Percentiles rank a stretch among this genome's conserved stretches.
phyloP scores from a whole-genome alignment of 2,329 filamentous ascomycete species.

The Cryphonectria radicalis region DNA sequence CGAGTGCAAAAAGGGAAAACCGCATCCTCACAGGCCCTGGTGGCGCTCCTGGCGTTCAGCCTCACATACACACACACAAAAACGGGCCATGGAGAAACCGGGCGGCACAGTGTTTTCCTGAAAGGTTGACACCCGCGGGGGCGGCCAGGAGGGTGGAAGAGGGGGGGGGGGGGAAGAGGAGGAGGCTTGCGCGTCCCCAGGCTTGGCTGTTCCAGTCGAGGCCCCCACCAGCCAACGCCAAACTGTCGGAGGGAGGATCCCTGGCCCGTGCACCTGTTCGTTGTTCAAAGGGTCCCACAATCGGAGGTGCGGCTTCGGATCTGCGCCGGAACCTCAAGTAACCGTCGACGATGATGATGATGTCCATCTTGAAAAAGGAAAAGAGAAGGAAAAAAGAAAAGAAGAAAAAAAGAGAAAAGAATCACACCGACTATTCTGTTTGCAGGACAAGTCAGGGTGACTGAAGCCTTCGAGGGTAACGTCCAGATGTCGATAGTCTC shows the following conservation, averaged over 20 bases:
- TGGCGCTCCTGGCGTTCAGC: background rate
- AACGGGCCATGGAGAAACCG: background rate
- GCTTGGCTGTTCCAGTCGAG: constrained; percentile 10
- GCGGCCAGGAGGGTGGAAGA: background rate
- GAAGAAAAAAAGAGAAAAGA: too few species aligned
- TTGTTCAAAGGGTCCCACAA: background rate
- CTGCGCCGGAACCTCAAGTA: background rate
- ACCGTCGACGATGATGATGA: background rate
- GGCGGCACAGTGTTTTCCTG: background rate
- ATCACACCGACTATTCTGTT: background rate
- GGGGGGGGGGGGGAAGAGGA: too few species aligned
- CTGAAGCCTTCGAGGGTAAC: background rate
- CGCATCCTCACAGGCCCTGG: background rate
- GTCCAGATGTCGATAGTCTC: background rate
- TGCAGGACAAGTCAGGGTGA: background rate
- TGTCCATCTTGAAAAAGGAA: background rate
- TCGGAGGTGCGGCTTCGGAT: background rate
- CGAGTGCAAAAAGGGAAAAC: background rate
- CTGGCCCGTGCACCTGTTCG: constrained; percentile 5
- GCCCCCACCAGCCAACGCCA: background rate
- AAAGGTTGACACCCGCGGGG: background rate
- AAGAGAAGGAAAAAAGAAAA: too few species aligned
- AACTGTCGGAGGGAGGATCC: background rate
- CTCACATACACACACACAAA: background rate
- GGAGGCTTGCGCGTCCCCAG: constrained; percentile 16